Evolutionary conservation across 345 rosid genomes (phyloP), one percentile per base, ranked within the genome.

Genomic region (Eucalyptus cloeziana): DNA sequence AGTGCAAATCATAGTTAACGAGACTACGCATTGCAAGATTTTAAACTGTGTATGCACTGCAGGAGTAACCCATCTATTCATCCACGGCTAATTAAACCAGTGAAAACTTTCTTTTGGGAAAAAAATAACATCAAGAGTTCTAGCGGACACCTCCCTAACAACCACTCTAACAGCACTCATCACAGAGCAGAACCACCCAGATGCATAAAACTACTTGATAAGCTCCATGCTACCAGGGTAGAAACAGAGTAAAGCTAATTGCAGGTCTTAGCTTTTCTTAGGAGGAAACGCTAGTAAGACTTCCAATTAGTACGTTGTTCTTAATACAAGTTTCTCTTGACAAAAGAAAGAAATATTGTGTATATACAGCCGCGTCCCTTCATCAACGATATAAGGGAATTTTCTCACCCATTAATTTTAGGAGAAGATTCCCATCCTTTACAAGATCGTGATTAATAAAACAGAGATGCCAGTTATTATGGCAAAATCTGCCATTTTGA

Each of bases 371-470:
- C 22, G 6, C 3, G 40, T 16, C 79, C 33, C 79, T 67, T 67
- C 43, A 31, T 16, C 40, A 31, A 67, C 1, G 5, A 52, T 13
- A 2, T 4, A 0, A 8, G 24, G 56, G 22, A 67, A 64, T n/a
- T 31, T 67, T 67, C 6, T 7, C 43, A 15, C 3, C 5, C 2
- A 8, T 11, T 31, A 1, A 31, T 12, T 31, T 67, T 31, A 31
- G 21, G 43, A 67, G 43, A 67, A 7, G 40, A 5, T 14, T 31
- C 43, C 8, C 79, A 31, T 67, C 5, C 79, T 67, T 31, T 31
- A 33, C 33, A 14, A 7, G 3, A 15, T 14, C 4, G 76, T 0
- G 5, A n/a, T n/a, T 64, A 30, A 24, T 31, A 0, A 2, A 64
- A 64, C 4, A 14, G 10, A 14, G 19, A 1, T 1, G 37, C 14